Base-by-base conservation (phyloP, 2,329 filamentous ascomycete species). In the Boeremia lycopersici region DNA sequence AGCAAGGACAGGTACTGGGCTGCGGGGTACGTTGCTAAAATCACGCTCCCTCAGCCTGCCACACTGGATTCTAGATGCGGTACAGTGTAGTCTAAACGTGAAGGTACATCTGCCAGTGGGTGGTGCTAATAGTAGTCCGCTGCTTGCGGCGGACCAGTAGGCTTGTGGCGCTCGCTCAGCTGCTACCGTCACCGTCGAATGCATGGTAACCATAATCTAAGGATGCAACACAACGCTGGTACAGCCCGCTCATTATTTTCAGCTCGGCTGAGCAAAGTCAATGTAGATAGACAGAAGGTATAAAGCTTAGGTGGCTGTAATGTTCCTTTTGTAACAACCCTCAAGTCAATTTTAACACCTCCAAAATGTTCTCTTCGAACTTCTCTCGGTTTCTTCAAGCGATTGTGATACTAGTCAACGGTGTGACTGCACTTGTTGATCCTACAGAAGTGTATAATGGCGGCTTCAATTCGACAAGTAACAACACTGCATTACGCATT, bases 401-500 rank as follows among this genome's bases (percentile, higher is more conserved):
- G 4, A 19, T 29, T 6, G 17, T 33, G 8, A 19, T 33, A n/a
- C 7, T 13, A n/a, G 7, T 29, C 30, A 29, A 28, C n/a, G 19
- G 34, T 15, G 48, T 52, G 4, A 26, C 44, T 1, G 60, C 57
- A 19, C 43, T 60, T 4, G 47, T 65, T 35, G 57, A 65, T 25
- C 66, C 66, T 3, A 59, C 60, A 10, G 64, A 62, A 23, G 38
- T 64, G 25, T 67, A 69, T 36, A 60, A 62, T 39, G 63, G 62
- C 7, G 59, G 60, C 7, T 51, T 62, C 44, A 47, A 25, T 26
- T 40, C 31, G 4, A 59, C 44, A 10, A 52, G 40, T 10, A 54
- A 54, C 9, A 39, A 56, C 2, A 53, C 63, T 11, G 40, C 53
- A 11, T 54, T 75, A 2, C 64, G 64, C 6, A 74, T 75, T 48